Conservation (phyloP, 192 early-diverging fungal species). For the Podochytrium sp. region DNA sequence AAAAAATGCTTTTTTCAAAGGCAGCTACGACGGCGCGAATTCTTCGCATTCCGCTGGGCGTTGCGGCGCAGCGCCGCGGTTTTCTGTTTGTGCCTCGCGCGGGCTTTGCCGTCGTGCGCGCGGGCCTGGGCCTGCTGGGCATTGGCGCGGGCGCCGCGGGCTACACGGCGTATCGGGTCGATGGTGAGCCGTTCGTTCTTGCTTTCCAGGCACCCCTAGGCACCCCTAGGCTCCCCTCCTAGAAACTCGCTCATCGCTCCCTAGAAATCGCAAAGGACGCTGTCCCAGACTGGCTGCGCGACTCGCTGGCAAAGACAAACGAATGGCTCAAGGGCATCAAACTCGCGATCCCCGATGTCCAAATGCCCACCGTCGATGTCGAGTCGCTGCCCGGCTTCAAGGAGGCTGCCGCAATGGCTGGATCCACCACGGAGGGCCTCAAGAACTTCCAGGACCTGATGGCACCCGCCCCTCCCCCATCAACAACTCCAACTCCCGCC, state of each 20-base stretch:
- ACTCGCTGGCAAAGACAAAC: slow-evolving; percentile 37
- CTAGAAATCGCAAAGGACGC: slow-evolving; percentile 39
- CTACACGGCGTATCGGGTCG: slow-evolving; percentile 31
- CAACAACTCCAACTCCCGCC: slow-evolving; percentile 35
- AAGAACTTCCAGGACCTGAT: slow-evolving; percentile 11
- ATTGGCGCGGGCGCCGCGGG: slow-evolving; percentile 32
- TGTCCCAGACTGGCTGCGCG: slow-evolving; percentile 53
- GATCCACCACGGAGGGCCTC: slow-evolving; percentile 18
- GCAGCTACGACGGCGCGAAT: too few species aligned
- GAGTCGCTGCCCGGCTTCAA: neutral
- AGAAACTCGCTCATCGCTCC: neutral
- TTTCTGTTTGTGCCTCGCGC: slow-evolving; percentile 25
- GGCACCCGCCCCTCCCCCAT: too few species aligned
- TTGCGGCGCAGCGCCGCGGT: neutral
- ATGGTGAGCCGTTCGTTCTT: slow-evolving; percentile 9
- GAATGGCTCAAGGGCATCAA: slow-evolving; percentile 39
- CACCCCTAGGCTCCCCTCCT: neutral
- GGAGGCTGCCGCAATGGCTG: slow-evolving; percentile 13
- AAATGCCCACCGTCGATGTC: slow-evolving; percentile 22
- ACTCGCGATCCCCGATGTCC: slow-evolving; percentile 34
- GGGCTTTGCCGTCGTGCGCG: slow-evolving; percentile 23
- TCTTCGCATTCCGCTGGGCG: neutral
- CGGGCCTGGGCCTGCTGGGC: slow-evolving; percentile 6
- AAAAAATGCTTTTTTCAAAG: neutral
- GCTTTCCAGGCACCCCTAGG: too few species aligned